phyloP scores from a whole-genome alignment of 768 basidiomycete genomes.

The Leccinum rimulosum region DNA sequence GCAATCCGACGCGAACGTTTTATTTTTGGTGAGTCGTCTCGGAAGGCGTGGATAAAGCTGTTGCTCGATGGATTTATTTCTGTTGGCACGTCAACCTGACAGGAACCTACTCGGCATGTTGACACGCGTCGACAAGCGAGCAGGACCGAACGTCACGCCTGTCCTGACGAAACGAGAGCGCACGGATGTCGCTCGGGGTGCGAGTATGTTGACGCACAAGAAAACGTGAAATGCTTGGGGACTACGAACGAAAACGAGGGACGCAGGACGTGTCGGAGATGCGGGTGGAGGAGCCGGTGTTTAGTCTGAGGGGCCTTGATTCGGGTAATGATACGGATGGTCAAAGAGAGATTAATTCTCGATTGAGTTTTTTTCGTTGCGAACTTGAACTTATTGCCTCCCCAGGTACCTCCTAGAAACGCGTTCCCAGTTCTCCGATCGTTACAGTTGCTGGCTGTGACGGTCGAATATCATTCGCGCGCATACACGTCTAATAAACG shows the following conservation, averaged over 20 bases:
- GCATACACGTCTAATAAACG: too few relatives aligned
- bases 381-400: too few relatives aligned
- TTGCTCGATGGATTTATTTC: background rate
- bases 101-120: slow-evolving; percentile 77
- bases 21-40: slow-evolving; percentile 73
- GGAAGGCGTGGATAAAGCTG: background rate
- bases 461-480: too few relatives aligned
- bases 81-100: slow-evolving; percentile 85
- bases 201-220: slow-evolving; percentile 44
- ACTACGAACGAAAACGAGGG: too few relatives aligned
- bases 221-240: too few relatives aligned
- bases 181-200: slow-evolving; percentile 79
- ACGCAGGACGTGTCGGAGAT: slow-evolving; percentile 50
- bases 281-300: slow-evolving; percentile 86
- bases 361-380: too few relatives aligned
- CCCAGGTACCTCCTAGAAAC: too few relatives aligned
- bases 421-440: too few relatives aligned
- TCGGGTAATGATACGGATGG: slow-evolving; percentile 43
- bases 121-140: slow-evolving; percentile 72
- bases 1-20: slow-evolving; percentile 84
- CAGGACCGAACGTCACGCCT: slow-evolving; percentile 61
- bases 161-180: slow-evolving; percentile 81
- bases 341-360: too few relatives aligned
- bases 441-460: too few relatives aligned
- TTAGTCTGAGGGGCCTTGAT: slow-evolving; percentile 81